Conservation (phyloP, 495 filamentous ascomycete genomes). For the Xylaria palmicola region DNA sequence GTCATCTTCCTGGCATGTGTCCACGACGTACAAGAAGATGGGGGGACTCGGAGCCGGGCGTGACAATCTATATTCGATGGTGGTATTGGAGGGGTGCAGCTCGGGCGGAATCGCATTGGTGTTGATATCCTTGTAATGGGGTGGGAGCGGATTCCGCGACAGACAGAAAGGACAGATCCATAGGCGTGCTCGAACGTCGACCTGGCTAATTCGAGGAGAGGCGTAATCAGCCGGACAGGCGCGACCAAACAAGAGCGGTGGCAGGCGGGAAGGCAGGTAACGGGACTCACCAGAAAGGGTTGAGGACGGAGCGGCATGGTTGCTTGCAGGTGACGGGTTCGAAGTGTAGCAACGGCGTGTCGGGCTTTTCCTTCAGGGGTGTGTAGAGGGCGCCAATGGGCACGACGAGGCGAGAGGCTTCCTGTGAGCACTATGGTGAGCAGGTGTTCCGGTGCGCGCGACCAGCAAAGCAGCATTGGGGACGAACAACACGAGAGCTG, state of each 20-base stretch:
- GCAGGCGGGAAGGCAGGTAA: neutral
- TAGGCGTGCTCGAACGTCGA: slow-evolving; percentile 88
- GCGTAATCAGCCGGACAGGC: slow-evolving; percentile 13
- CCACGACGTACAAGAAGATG: slow-evolving; percentile 96
- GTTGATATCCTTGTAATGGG: slow-evolving; percentile 99
- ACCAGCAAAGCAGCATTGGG: slow-evolving; percentile 20
- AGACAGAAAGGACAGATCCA: slow-evolving; percentile 99
- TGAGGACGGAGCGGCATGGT: slow-evolving; percentile 93
- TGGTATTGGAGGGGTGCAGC: slow-evolving; percentile 89
- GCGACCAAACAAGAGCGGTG: neutral
- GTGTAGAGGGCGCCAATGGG: slow-evolving; percentile 97
- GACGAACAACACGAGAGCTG: slow-evolving; percentile 88
- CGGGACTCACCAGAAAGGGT: slow-evolving; percentile 81
- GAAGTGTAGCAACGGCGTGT: slow-evolving; percentile 87
- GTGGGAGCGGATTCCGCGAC: slow-evolving; percentile 88
- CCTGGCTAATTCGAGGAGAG: slow-evolving; percentile 61
- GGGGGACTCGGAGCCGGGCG: slow-evolving; percentile 91
- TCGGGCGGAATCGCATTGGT: slow-evolving; percentile 92
- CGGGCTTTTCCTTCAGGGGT: slow-evolving; percentile 90
- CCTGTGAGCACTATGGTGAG: slow-evolving; percentile 50
- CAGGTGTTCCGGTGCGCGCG: slow-evolving; percentile 12
- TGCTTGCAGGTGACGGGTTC: slow-evolving; percentile 97
- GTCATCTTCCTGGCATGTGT: slow-evolving; percentile 98
- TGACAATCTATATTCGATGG: slow-evolving; percentile 94
- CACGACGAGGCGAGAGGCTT: slow-evolving; percentile 95